Conservation (phyloP, 1,284 basidiomycete genomes). For the Omphalotus olearius region DNA sequence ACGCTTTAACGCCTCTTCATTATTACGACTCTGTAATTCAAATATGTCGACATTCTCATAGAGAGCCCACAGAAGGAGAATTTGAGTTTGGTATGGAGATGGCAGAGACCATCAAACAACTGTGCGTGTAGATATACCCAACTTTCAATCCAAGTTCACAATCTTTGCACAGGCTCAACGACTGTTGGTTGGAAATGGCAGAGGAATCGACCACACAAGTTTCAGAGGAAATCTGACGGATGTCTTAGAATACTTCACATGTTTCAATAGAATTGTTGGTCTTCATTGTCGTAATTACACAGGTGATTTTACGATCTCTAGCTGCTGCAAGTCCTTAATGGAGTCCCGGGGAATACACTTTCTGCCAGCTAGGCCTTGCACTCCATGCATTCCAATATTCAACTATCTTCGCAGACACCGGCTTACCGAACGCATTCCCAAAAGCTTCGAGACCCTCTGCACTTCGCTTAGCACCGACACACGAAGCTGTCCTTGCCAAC, state of each 20-base stretch:
- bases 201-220: slow-evolving; percentile 42
- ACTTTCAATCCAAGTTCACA: neutral
- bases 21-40: slow-evolving; percentile 77
- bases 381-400: slow-evolving; percentile 48
- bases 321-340: slow-evolving; percentile 27
- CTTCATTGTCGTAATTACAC: too few relatives aligned
- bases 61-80: slow-evolving; percentile 68
- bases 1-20: slow-evolving; percentile 60
- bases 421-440: slow-evolving; percentile 35
- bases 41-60: slow-evolving; percentile 60
- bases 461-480: slow-evolving; percentile 29
- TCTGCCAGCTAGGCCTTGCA: slow-evolving; percentile 53
- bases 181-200: slow-evolving; percentile 58
- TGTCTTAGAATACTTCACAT: too few relatives aligned
- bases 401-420: slow-evolving; percentile 35
- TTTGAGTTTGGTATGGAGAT: slow-evolving; percentile 64
- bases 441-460: slow-evolving; percentile 33
- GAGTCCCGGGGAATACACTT: slow-evolving; percentile 44
- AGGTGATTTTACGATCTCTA: too few relatives aligned
- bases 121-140: slow-evolving; percentile 30
- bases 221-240: slow-evolving; percentile 14
- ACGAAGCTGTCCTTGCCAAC: slow-evolving; percentile 41
- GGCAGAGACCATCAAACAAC: slow-evolving; percentile 54
- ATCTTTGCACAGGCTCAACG: slow-evolving; percentile 42
- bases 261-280: too few relatives aligned